Base-by-base conservation (phyloP, 2,329 filamentous ascomycete species). In the Coniella vitis region DNA sequence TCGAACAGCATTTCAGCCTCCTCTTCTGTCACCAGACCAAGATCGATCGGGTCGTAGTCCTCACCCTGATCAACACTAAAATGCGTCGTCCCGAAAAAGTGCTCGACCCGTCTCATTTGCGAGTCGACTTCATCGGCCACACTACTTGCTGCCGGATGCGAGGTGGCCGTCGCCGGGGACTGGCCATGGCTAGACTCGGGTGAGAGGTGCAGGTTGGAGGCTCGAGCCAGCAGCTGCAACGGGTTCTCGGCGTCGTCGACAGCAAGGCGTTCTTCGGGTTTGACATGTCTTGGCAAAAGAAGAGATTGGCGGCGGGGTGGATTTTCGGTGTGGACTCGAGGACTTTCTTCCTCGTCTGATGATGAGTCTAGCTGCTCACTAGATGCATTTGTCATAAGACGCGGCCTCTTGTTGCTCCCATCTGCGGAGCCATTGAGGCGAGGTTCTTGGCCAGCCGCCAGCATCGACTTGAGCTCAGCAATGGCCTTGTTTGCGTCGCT, bases 171-270 rank as follows among this genome's bases (percentile, higher is more conserved):
- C 2, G 38, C 46, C n/a, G 52, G 52, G 3, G 54, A 48, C 20
- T 57, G 54, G 10, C 46, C 45, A 36, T 54, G 51, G 29, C 54
- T 57, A 8, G 63, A 52, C 38, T 60, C 60, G 1, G 69, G 73
- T 20, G 73, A 75, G n/a, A 78, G 69, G 50, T 78, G 76, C 35
- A 86, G 72, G 63, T 86, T 83, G 0, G 85, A 88, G 1, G 84
- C 85, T 29, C 84, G 75, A 3, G 85, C 85, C 31, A 89, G 78
- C 14, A 88, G 68, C 61, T 89, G 84, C 4, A 88, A 67, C 0
- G 84, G 84, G 53, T 88, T 89, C 59, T 89, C 84, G 3, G 84
- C 84, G 61, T 87, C 85, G 56, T 88, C 84, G 21, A 86, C 69
- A 12, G 80, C 74, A 29, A 85, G 71, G 42, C 69, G 75, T 47